Evolutionary conservation across 139 green algal genomes (phyloP).

Genomic region (Chara braunii): DNA sequence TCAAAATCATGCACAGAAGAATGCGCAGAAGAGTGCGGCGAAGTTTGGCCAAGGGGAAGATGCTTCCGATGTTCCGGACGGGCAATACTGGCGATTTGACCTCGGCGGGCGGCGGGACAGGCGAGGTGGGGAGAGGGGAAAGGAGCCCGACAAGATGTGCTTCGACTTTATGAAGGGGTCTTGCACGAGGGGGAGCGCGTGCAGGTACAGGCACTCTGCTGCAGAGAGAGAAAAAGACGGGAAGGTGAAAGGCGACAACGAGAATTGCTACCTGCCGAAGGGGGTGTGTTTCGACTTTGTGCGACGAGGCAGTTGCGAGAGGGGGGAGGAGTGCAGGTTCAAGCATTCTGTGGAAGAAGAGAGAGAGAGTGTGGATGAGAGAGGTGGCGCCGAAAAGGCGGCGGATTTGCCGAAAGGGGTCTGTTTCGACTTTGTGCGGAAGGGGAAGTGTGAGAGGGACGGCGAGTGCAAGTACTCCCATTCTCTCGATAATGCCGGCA

Average conservation of each 20-base stretch:
- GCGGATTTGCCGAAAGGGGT: conserved; percentile 12
- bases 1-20: too few relatives aligned
- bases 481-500: background rate
- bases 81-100: conserved; percentile 40
- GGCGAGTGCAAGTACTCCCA: conserved; percentile 32
- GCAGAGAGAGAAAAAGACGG: conserved; percentile 7
- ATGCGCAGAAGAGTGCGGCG: too few relatives aligned
- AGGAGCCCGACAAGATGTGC: conserved; percentile 25
- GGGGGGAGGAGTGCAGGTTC: conserved; percentile 27
- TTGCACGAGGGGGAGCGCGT: conserved; percentile 23
- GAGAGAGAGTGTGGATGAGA: too few relatives aligned
- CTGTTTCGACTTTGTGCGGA: conserved; percentile 37
- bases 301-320: conserved; percentile 31
- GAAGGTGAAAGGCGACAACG: too few relatives aligned
- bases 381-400: too few relatives aligned
- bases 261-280: too few relatives aligned
- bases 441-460: conserved; percentile 32
- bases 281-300: conserved; percentile 38
- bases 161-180: conserved; percentile 34
- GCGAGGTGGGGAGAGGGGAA: background rate
- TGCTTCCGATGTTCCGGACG: too few relatives aligned
- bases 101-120: background rate
- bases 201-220: conserved; percentile 23
- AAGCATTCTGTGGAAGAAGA: conserved; percentile 8
- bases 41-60: too few relatives aligned